Evolutionary conservation across 1,284 basidiomycete genomes (phyloP).

Genomic region (Marasmius oreades): DNA sequence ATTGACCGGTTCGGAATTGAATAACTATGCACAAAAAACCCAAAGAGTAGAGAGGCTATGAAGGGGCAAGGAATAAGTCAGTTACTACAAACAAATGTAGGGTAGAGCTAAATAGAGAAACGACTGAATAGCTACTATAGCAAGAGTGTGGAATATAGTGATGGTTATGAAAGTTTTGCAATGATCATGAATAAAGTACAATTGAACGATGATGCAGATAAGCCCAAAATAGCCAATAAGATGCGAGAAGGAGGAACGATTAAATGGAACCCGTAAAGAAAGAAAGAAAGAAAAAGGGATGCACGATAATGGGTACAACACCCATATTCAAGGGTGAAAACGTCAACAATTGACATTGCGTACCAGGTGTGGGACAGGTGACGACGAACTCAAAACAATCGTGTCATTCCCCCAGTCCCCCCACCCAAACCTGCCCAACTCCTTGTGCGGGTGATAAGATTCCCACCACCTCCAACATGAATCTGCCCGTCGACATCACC

Average conservation of each 20-base stretch:
- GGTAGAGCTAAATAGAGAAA: background rate
- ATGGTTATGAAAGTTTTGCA: background rate
- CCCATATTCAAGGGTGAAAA: background rate
- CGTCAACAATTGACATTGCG: no score
- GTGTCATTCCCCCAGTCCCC: conserved; percentile 1
- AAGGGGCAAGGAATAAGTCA: background rate
- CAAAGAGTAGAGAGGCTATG: background rate
- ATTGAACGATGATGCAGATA: background rate
- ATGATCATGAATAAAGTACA: background rate
- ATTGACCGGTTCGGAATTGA: no score
- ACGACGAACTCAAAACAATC: conserved; percentile 2
- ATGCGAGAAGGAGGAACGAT: background rate
- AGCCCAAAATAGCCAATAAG: background rate
- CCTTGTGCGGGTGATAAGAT: conserved; percentile 5
- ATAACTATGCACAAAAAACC: conserved; percentile 1
- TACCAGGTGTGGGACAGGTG: no score
- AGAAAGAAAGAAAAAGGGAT: background rate
- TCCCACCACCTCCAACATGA: background rate
- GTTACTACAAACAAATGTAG: conserved; percentile 1
- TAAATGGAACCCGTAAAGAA: background rate
- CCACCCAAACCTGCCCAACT: conserved; percentile 14
- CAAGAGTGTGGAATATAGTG: background rate
- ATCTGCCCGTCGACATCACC: background rate
- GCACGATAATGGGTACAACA: background rate
- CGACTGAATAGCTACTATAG: background rate